Percentiles rank a stretch among this genome's conserved stretches.
Evolutionary conservation across 371 early-diverging fungal genomes (phyloP).

Genomic region (Circinella umbellata): DNA sequence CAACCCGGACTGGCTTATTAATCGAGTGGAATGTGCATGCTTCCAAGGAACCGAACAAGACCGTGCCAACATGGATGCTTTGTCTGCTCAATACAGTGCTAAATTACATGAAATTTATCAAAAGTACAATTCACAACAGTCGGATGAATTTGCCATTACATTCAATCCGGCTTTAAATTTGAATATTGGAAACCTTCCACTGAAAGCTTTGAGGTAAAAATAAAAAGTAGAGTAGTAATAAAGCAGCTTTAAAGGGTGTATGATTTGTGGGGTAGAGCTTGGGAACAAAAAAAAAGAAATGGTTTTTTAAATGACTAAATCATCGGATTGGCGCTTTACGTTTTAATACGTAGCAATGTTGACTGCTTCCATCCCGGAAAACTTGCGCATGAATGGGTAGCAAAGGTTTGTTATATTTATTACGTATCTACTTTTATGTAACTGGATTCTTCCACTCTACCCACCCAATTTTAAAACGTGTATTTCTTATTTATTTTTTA

Average conservation of each 20-base stretch:
- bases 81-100: conserved; percentile 5
- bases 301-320: too few relatives aligned
- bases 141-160: not conserved
- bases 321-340: too few relatives aligned
- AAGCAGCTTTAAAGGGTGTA: too few relatives aligned
- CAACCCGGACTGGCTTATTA: not conserved
- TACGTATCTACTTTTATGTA: not conserved
- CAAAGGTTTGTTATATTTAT: conserved; percentile 13
- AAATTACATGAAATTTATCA: conserved; percentile 10
- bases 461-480: not conserved
- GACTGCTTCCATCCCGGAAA: conserved; percentile 25
- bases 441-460: too few relatives aligned
- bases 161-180: too few relatives aligned
- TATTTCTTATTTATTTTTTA: too few relatives aligned
- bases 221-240: too few relatives aligned
- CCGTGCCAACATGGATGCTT: conserved; percentile 8
- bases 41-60: conserved; percentile 1
- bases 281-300: too few relatives aligned
- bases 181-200: too few relatives aligned
- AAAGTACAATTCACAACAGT: conserved; percentile 13
- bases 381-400: conserved; percentile 16
- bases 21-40: conserved; percentile 17
- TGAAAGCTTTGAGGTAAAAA: not conserved
- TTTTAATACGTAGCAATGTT: conserved; percentile 19
- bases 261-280: too few relatives aligned